Conservation (phyloP, 495 filamentous ascomycete species). For the Cercophora scortea region DNA sequence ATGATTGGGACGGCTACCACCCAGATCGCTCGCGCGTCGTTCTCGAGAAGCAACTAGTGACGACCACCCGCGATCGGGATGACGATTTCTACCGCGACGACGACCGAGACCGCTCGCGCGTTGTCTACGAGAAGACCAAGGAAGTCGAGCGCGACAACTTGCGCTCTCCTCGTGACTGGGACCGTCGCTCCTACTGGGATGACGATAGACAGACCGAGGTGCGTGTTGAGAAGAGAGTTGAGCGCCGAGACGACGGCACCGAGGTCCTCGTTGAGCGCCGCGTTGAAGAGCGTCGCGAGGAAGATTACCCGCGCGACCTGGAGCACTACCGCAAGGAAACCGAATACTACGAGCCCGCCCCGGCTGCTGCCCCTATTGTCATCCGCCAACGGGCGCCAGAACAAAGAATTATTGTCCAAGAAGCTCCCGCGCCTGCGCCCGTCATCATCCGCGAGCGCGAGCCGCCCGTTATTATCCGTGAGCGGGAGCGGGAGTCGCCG, state of each 20-base stretch:
- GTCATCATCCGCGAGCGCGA: slow-evolving; percentile 48
- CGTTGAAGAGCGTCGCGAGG: slow-evolving; percentile 34
- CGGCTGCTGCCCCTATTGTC: slow-evolving; percentile 52
- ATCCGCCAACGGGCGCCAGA: slow-evolving; percentile 55
- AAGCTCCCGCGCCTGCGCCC: slow-evolving; percentile 56
- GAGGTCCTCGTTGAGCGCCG: slow-evolving; percentile 42
- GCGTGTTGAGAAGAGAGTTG: slow-evolving; percentile 35
- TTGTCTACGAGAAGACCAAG: slow-evolving; percentile 32
- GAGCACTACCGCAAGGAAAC: slow-evolving; percentile 59
- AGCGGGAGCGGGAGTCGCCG: slow-evolving; percentile 40
- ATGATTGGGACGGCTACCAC: slow-evolving; percentile 27
- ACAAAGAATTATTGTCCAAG: slow-evolving; percentile 67
- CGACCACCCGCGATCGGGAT: slow-evolving; percentile 21
- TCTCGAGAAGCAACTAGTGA: slow-evolving; percentile 20
- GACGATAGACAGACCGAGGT: slow-evolving; percentile 32
- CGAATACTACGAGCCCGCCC: slow-evolving; percentile 56
- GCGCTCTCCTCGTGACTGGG: slow-evolving; percentile 26
- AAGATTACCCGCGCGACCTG: slow-evolving; percentile 40
- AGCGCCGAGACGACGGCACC: slow-evolving; percentile 33
- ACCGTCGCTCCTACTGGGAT: slow-evolving; percentile 34
- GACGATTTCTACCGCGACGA: slow-evolving; percentile 16
- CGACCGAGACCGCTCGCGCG: slow-evolving; percentile 13
- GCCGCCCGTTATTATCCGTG: slow-evolving; percentile 54
- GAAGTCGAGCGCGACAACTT: slow-evolving; percentile 21
- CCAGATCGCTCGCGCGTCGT: slow-evolving; percentile 16